phyloP scores from a whole-genome alignment of 208 protist species.

The Angomonas desouzai region DNA sequence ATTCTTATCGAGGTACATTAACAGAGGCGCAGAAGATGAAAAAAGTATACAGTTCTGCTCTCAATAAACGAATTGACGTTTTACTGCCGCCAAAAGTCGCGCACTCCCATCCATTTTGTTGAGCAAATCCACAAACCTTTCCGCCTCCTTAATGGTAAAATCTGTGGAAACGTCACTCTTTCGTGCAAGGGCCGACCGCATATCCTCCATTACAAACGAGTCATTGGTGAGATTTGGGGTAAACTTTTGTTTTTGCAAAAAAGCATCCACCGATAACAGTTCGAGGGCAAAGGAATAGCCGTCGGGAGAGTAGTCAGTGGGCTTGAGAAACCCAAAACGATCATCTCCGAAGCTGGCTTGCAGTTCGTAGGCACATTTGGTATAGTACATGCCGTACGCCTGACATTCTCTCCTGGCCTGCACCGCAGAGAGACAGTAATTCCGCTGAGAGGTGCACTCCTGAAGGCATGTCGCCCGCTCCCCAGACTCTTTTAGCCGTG shows the following conservation, averaged over 20 bases:
- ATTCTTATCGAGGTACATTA: no score
- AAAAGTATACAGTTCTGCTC: slow-evolving; percentile 6
- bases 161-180: neutral
- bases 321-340: slow-evolving; percentile 8
- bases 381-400: slow-evolving; percentile 19
- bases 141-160: neutral
- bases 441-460: neutral
- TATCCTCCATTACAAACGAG: slow-evolving; percentile 8
- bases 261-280: slow-evolving; percentile 26
- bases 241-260: slow-evolving; percentile 12
- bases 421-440: neutral
- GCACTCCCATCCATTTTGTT: slow-evolving; percentile 10
- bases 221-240: slow-evolving; percentile 4
- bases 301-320: slow-evolving; percentile 11
- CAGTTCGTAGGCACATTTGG: slow-evolving; percentile 27
- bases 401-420: slow-evolving; percentile 18
- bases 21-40: no score
- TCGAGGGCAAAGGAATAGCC: slow-evolving; percentile 26
- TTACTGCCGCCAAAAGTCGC: neutral
- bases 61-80: slow-evolving; percentile 7
- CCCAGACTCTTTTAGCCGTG: slow-evolving; percentile 5
- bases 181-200: neutral
- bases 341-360: slow-evolving; percentile 32
- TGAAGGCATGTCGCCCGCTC: neutral
- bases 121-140: neutral